Conservation (phyloP, 83 land plant genomes). For the Larix sibirica region DNA sequence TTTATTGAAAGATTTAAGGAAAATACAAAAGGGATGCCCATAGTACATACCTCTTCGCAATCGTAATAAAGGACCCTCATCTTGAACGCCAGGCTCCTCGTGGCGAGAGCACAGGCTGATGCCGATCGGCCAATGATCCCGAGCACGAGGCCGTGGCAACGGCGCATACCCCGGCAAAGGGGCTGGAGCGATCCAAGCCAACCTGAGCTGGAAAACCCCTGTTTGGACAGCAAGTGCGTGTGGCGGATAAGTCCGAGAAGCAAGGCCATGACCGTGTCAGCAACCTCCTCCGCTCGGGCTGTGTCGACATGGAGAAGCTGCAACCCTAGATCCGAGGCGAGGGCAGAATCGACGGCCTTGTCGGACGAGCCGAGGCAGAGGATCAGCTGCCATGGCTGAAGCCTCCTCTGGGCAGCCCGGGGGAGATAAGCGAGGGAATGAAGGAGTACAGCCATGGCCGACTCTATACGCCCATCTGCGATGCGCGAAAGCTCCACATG, state of each 20-base stretch:
- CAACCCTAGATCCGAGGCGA: constrained; percentile 91
- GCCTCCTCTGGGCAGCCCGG: constrained; percentile 96
- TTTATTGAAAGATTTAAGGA: neutral
- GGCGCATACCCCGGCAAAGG: constrained; percentile 90
- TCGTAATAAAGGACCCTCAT: constrained; percentile 94
- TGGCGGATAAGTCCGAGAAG: constrained; percentile 80
- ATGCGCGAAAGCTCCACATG: constrained; percentile 80
- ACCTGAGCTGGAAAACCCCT: constrained; percentile 75
- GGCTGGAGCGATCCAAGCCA: constrained; percentile 96
- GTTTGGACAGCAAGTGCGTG: constrained; percentile 78
- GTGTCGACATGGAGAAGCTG: constrained; percentile 90
- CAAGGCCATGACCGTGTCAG: constrained; percentile 95
- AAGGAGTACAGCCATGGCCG: constrained; percentile 91
- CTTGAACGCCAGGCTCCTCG: constrained; percentile 86
- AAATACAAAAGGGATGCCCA: neutral
- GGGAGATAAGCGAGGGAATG: constrained; percentile 97
- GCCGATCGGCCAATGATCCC: constrained; percentile 93
- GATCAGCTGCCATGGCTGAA: constrained; percentile 90
- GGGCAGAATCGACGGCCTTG: constrained; percentile 83
- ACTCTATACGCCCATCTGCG: constrained; percentile 79
- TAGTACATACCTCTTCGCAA: constrained; percentile 58
- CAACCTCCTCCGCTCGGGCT: constrained; percentile 90
- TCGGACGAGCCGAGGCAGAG: constrained; percentile 94
- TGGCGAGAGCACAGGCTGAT: constrained; percentile 81
- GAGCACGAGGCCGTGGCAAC: constrained; percentile 89